phyloP scores from a whole-genome alignment of 2,329 filamentous ascomycete genomes.

The Fonsecaea erecta region DNA sequence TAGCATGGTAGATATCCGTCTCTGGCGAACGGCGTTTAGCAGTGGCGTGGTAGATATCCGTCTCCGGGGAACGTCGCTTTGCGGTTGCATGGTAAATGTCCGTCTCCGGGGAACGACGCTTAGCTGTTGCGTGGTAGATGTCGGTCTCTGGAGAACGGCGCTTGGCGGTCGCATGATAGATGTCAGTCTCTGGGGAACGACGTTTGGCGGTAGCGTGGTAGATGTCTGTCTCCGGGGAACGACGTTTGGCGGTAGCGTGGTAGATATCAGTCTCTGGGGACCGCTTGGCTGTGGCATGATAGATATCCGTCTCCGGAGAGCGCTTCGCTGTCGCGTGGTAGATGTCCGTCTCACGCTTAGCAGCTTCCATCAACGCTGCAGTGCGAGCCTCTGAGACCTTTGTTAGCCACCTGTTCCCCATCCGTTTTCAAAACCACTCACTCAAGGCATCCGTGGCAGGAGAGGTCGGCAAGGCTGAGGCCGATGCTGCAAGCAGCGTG shows the following conservation, averaged over 20 bases:
- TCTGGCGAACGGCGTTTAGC: background rate
- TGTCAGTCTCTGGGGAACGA: background rate
- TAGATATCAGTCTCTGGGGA: background rate
- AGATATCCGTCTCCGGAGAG: background rate
- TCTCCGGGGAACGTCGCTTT: background rate
- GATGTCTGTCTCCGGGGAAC: background rate
- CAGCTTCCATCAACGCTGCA: background rate
- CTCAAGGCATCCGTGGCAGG: background rate
- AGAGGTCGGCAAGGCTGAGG: background rate
- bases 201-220: slow-evolving; percentile 1
- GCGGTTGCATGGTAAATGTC: background rate
- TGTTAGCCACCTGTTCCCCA: background rate
- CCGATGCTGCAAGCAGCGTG: slow-evolving; percentile 7
- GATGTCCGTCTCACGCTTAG: slow-evolving; percentile 3
- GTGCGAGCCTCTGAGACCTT: background rate
- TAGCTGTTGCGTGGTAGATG: too few species aligned
- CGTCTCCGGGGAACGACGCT: too few species aligned
- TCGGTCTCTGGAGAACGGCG: background rate
- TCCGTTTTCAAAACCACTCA: background rate
- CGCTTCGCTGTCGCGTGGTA: background rate
- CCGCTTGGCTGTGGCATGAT: background rate
- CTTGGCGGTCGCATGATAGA: background rate
- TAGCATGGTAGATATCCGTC: background rate
- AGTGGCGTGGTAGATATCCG: background rate
- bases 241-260: background rate